phyloP scores from a whole-genome alignment of 176 grass and related monocot species.

The Zoysia japonica region DNA sequence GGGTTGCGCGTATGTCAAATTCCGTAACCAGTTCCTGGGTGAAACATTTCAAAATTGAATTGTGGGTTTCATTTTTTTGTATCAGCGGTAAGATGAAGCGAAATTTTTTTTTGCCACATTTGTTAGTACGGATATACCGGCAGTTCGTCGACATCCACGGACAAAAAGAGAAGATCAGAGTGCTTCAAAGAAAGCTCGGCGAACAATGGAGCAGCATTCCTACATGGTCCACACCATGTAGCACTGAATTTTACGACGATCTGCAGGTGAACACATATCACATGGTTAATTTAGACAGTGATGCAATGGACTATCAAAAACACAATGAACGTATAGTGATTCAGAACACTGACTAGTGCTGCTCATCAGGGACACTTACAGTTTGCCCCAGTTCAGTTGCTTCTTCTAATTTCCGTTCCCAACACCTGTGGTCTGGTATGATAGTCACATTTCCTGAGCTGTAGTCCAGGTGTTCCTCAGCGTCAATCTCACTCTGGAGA shows the following conservation, averaged over 20 bases:
- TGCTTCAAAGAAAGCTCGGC: conserved; percentile 61
- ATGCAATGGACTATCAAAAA: not conserved
- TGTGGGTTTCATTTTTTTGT: no score
- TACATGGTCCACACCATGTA: conserved; percentile 73
- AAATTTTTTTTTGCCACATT: not conserved
- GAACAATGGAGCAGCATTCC: conserved; percentile 52
- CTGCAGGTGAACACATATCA: conserved; percentile 29
- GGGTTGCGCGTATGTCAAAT: conserved; percentile 68
- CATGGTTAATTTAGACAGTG: not conserved
- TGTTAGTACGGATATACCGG: conserved; percentile 34
- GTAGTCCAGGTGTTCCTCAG: conserved; percentile 54
- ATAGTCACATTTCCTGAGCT: conserved; percentile 50
- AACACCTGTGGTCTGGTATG: conserved; percentile 34
- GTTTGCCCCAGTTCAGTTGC: conserved; percentile 37
- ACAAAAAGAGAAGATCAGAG: conserved; percentile 58
- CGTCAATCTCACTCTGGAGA: conserved; percentile 44
- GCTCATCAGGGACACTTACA: conserved; percentile 28
- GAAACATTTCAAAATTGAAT: not conserved
- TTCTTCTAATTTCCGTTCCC: conserved; percentile 50
- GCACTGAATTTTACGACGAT: conserved; percentile 79
- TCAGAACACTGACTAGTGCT: not conserved
- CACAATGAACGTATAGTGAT: not conserved
- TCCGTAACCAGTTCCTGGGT: conserved; percentile 55
- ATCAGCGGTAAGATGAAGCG: no score
- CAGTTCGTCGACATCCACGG: conserved; percentile 73